Evolutionary conservation across 371 early-diverging fungal species (phyloP).

Genomic region (Lichtheimia hyalospora): DNA sequence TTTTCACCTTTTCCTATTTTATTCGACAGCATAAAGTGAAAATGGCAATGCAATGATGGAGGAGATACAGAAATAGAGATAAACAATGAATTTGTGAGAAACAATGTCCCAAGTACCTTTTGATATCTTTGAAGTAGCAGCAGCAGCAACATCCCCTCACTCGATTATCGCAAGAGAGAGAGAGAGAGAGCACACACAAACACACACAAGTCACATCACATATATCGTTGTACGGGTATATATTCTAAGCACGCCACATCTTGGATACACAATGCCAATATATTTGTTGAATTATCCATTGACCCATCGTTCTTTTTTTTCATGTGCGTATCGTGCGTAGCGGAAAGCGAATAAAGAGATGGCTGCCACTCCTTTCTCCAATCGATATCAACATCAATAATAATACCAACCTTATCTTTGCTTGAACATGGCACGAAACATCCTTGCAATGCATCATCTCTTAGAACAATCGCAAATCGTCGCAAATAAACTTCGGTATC

Average conservation of each 20-base stretch:
- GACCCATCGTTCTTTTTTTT: no score
- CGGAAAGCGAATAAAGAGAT: not conserved
- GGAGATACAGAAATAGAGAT: not conserved
- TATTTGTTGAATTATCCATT: no score
- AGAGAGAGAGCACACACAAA: no score
- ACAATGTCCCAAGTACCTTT: not conserved
- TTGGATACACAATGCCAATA: no score
- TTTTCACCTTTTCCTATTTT: constrained; percentile 55
- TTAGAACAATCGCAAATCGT: constrained; percentile 41
- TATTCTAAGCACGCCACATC: no score
- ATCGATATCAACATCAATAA: not conserved
- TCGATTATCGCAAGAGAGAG: not conserved
- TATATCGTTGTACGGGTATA: no score
- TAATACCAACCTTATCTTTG: constrained; percentile 49
- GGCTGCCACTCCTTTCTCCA: not conserved
- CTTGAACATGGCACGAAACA: constrained; percentile 35
- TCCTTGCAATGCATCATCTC: constrained; percentile 26
- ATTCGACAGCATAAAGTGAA: constrained; percentile 10
- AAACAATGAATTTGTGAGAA: not conserved
- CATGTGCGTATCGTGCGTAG: not conserved
- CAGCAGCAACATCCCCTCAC: no score
- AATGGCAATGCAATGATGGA: not conserved
- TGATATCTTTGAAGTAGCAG: no score
- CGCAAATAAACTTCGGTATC: constrained; percentile 36
- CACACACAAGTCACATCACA: not conserved